These are phyloP conservation scores for Funneliformis caledonium DNA, from an alignment of 371 early-diverging fungal species.

Conservation along the genomic window DNA sequence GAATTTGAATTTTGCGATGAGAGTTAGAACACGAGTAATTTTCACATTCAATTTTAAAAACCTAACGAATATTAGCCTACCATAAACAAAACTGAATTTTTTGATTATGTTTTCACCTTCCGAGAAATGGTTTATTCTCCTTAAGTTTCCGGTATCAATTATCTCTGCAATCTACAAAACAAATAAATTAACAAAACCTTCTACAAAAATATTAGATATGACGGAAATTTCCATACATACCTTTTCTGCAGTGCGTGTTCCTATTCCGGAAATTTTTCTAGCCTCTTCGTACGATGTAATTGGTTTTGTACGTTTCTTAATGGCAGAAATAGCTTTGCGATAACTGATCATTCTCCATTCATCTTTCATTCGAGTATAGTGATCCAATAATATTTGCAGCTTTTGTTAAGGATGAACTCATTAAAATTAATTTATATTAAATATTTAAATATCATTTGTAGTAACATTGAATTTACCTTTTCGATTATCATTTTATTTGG, in stretches of 20 bases:
- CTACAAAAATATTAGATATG: neutral
- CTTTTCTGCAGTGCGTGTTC: slow-evolving; percentile 11
- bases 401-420: neutral
- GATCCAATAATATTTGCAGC: slow-evolving; percentile 17
- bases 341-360: slow-evolving; percentile 19
- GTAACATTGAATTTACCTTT: neutral
- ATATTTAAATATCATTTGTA: neutral
- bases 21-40: neutral
- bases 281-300: slow-evolving; percentile 24
- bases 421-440: neutral
- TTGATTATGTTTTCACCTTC: slow-evolving; percentile 1
- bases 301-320: slow-evolving; percentile 10
- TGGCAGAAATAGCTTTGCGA: slow-evolving; percentile 17
- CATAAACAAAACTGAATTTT: slow-evolving; percentile 4
- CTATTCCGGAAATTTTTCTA: slow-evolving; percentile 15
- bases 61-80: neutral
- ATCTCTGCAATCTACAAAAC: neutral
- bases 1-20: neutral
- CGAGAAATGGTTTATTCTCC: neutral
- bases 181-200: neutral
- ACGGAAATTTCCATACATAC: neutral
- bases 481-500: slow-evolving; percentile 23
- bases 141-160: slow-evolving; percentile 17
- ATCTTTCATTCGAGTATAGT: slow-evolving; percentile 27
- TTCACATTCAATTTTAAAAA: neutral